phyloP scores from a whole-genome alignment of 73 alveolate species.

The Blepharisma japonicum region DNA sequence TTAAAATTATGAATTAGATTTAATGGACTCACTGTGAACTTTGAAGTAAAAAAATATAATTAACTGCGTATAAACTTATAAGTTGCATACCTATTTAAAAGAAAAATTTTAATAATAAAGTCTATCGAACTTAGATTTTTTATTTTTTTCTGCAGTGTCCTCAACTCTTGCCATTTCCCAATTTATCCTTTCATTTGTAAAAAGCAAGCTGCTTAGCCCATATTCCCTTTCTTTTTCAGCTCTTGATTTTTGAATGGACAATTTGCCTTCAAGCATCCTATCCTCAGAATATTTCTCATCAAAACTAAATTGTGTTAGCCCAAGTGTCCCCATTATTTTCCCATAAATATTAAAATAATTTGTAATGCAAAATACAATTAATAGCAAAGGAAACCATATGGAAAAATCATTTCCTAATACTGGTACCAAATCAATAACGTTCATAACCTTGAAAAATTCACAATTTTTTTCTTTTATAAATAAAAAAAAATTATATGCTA shows the following conservation, averaged over 20 bases:
- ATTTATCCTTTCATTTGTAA: too few relatives aligned
- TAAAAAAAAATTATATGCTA: constrained; percentile 10
- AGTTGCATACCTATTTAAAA: too few relatives aligned
- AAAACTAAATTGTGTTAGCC: background rate
- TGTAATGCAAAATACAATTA: background rate
- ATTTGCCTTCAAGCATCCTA: constrained; percentile 4
- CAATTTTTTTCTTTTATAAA: constrained; percentile 16
- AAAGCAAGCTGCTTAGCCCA: too few relatives aligned
- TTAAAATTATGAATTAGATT: too few relatives aligned
- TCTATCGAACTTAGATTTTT: too few relatives aligned
- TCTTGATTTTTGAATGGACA: background rate
- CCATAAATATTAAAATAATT: constrained; percentile 25
- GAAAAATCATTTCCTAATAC: constrained; percentile 7
- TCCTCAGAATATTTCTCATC: background rate
- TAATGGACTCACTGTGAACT: too few relatives aligned
- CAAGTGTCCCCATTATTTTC: background rate
- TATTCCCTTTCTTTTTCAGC: background rate
- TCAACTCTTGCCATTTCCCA: too few relatives aligned
- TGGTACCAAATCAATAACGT: constrained; percentile 12
- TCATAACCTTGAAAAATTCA: background rate
- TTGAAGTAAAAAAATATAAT: too few relatives aligned
- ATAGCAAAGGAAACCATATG: background rate
- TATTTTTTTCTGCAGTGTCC: too few relatives aligned
- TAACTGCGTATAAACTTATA: too few relatives aligned
- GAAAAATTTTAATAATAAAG: too few relatives aligned